Evolutionary conservation across 1,284 basidiomycete genomes (phyloP), one percentile per base, ranked within the genome.

Genomic region (Sporisorium exsertum): DNA sequence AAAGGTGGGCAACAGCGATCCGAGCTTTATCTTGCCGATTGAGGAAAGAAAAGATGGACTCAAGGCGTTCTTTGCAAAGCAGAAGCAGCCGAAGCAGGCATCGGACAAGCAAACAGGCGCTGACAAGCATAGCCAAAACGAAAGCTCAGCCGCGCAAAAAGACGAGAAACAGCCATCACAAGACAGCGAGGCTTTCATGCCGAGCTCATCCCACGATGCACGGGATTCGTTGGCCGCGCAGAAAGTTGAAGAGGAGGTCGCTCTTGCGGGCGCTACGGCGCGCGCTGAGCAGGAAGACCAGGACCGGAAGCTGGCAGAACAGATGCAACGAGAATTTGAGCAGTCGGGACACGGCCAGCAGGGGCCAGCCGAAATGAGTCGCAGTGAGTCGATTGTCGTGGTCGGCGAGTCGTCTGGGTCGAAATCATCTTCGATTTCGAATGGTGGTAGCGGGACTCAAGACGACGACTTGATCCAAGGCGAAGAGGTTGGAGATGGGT

Each of bases 11-110:
- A 91, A 88, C 3, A 92, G 96, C 80, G 93, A 93, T 7, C 87
- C 91, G 1, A 90, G 90, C 1, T 96, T 94, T 84, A 91, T 97
- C 53, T 88, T 93, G 76, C 94, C 95, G 0, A 87, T 97, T 20
- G 87, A 90, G 5, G 87, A 90, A 61, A 89, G 95, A 37, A 93
- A 92, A 80, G 95, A 96, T 79, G 94, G 94, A 3, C 94, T 97
- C 70, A 89, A 92, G 82, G 92, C 92, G 8, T 92, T 96, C 90
- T 83, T 97, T 95, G 80, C 91, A 91, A 78, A 71, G 64, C 66
- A 70, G 35, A 56, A 70, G 52, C 57, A 56, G 33, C 50, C 54
- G 7, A 55, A 59, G 46, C 27, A 61, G 7, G 20, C 37, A 18
- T 2, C 53, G 10, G 18, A 40, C 16, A 60, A 24, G 18, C 22